Base-by-base conservation (phyloP, 2,329 filamentous ascomycete genomes). In the Pyrenochaeta sp. region DNA sequence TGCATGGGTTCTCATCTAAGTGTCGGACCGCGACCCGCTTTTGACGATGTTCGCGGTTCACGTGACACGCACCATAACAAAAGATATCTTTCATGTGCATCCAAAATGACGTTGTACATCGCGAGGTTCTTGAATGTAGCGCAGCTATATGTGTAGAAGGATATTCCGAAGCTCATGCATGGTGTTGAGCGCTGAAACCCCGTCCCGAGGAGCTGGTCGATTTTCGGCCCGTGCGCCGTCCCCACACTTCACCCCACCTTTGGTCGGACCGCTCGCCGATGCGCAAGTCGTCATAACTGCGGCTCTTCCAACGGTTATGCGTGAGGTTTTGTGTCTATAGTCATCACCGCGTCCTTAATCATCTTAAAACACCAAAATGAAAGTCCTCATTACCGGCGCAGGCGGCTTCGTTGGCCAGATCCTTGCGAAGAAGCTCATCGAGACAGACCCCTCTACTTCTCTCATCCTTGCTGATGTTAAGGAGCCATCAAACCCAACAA, bases 321-420 rank as follows among this genome's bases (percentile, higher is more conserved):
- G 11, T 39, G 4, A 14, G 10, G 15, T 9, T 39, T 20, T 2
- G 12, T 39, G 9, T 14, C 36, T 2, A 4, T 14, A 39, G 10
- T 18, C 17, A n/a, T 12, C 21, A 6, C 4, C 20, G 18, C 12
- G 3, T 12, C n/a, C 18, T n/a, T 14, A 21, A 23, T 4, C 17
- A 23, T 18, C 4, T 12, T 2, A 12, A 43, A 11, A 15, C 5
- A 31, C n/a, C 51, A 57, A 39, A 47, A 71, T 71, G 66, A 72
- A 65, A 53, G 80, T 89, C 35, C 81, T 88, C 67, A 86, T 89
- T 63, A 89, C 86, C 9, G 86, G 87, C 4, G 86, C 81, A 7
- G 83, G 83, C 39, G 87, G 87, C 54, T 88, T 89, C 69, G 83
- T 89, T 51, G 86, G 86, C 66, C 86, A 88, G 69, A 79, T 84